Evolutionary conservation across 176 grass and related monocot genomes (phyloP).

Genomic region (Juncus effusus): DNA sequence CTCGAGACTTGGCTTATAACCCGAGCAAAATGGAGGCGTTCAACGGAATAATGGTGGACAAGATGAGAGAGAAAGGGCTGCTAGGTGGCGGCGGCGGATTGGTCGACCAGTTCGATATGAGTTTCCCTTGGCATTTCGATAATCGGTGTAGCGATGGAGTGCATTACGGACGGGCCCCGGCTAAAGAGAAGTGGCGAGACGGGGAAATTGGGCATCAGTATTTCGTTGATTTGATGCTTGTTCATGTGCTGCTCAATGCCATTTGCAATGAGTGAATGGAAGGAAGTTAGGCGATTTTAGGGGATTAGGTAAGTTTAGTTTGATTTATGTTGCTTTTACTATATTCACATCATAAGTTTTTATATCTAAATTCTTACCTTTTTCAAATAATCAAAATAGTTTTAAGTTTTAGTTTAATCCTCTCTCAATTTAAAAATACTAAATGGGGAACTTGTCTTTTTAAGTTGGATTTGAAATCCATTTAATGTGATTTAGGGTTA

Average conservation of each 20-base stretch:
- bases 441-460: no score
- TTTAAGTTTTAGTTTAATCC: no score
- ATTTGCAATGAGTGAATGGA: conserved; percentile 62
- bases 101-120: conserved; percentile 93
- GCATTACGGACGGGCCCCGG: conserved; percentile 77
- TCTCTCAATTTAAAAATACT: no score
- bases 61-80: conserved; percentile 51
- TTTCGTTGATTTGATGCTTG: conserved; percentile 93
- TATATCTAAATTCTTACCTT: no score
- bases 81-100: conserved; percentile 58
- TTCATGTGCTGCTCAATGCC: conserved; percentile 92
- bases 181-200: conserved; percentile 64
- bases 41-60: conserved; percentile 75
- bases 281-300: background rate
- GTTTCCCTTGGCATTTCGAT: conserved; percentile 96
- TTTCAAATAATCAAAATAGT: no score
- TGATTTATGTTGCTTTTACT: background rate
- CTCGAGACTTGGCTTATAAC: conserved; percentile 83
- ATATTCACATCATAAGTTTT: no score
- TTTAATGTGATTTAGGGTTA: no score
- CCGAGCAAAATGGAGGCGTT: conserved; percentile 95
- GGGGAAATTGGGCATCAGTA: conserved; percentile 90
- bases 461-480: no score
- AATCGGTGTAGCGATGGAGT: conserved; percentile 93
- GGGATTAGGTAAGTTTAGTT: conserved; percentile 8